Percentiles rank a stretch among this genome's conserved stretches.
phyloP scores from a whole-genome alignment of 2,329 filamentous ascomycete species.

The Lecanoromycetidae sp. region DNA sequence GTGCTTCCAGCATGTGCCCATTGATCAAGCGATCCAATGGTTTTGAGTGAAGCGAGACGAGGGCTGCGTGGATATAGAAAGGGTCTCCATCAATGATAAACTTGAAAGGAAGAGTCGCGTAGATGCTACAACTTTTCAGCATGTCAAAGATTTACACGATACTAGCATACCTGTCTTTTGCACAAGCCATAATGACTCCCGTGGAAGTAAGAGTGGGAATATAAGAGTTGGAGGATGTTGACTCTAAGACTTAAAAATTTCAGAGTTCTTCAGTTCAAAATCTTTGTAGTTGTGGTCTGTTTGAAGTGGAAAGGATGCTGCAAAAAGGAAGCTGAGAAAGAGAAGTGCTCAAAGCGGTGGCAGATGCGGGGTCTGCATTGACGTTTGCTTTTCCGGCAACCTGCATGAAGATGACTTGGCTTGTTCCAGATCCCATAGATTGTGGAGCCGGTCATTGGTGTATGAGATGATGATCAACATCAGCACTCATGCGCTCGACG shows the following conservation, averaged over 20 bases:
- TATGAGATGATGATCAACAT: no score
- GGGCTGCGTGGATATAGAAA: conserved; percentile 12
- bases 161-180: not conserved
- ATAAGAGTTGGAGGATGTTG: not conserved
- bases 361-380: not conserved
- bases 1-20: conserved; percentile 9
- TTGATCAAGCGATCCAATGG: conserved; percentile 16
- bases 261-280: not conserved
- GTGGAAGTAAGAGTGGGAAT: not conserved
- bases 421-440: no score
- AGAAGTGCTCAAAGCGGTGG: not conserved
- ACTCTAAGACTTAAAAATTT: not conserved
- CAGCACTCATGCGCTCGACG: no score
- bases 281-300: no score
- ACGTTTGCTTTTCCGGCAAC: not conserved
- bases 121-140: not conserved
- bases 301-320: not conserved
- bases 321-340: not conserved
- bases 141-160: no score
- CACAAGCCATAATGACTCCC: not conserved
- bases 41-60: conserved; percentile 8
- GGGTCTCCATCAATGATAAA: conserved; percentile 14
- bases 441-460: no score
- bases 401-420: not conserved
- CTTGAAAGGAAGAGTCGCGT: conserved; percentile 13